Conservation (phyloP, 2,329 filamentous ascomycete genomes). For the Xylariaceae sp. region DNA sequence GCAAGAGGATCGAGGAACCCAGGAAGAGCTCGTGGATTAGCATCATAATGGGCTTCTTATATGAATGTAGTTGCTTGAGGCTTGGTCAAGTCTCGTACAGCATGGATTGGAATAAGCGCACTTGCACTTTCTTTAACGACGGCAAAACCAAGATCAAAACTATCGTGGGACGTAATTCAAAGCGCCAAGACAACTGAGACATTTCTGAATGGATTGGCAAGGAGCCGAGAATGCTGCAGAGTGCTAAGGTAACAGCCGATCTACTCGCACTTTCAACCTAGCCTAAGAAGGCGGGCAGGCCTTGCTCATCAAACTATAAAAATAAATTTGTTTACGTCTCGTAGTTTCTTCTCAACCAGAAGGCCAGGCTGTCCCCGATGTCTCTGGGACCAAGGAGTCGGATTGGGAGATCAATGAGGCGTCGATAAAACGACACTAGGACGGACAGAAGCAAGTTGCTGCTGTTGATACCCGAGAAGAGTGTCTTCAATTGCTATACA, state of each 20-base stretch:
- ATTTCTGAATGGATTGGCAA: not conserved
- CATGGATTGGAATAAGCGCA: constrained; percentile 49
- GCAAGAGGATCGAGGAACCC: constrained; percentile 44
- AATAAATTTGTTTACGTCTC: not conserved
- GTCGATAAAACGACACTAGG: constrained; percentile 49
- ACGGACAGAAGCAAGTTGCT: constrained; percentile 49
- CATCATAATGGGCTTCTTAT: constrained; percentile 54
- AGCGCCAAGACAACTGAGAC: too few relatives aligned
- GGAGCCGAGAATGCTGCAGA: constrained; percentile 29
- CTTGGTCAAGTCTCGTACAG: constrained; percentile 46
- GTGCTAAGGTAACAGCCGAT: constrained; percentile 29
- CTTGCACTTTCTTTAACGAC: constrained; percentile 55
- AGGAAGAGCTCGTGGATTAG: constrained; percentile 48
- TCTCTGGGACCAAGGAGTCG: not conserved
- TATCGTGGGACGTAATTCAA: constrained; percentile 46
- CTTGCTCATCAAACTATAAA: not conserved
- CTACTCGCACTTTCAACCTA: not conserved
- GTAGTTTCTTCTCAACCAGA: not conserved
- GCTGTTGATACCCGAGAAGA: constrained; percentile 44
- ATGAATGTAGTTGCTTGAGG: constrained; percentile 53
- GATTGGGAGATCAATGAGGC: constrained; percentile 58
- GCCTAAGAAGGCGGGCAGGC: not conserved
- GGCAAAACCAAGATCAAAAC: constrained; percentile 59
- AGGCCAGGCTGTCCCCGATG: not conserved
- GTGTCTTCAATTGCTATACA: constrained; percentile 56